phyloP scores from a whole-genome alignment of 2,329 filamentous ascomycete species.

The Sodiomyces alkalinus region DNA sequence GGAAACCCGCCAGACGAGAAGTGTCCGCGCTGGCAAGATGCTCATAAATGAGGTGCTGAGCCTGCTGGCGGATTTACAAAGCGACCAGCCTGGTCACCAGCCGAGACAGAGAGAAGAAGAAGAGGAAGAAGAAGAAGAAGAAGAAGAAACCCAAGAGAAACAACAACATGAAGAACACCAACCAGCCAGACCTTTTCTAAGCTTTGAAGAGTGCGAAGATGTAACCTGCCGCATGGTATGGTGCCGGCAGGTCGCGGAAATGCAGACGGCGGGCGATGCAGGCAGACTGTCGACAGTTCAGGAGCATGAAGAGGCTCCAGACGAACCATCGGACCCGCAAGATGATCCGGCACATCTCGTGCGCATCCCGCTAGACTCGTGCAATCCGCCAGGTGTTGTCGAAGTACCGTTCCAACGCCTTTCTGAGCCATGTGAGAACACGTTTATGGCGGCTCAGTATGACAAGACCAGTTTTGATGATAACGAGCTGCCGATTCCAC shows the following conservation, averaged over 20 bases:
- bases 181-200: constrained; percentile 24
- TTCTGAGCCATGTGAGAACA: constrained; percentile 57
- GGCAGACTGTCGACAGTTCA: constrained; percentile 34
- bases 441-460: constrained; percentile 50
- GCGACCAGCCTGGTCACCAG: no score
- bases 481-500: constrained; percentile 64
- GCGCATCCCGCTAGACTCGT: constrained; percentile 30
- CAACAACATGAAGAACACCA: constrained; percentile 15
- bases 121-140: no score
- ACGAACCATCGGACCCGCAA: constrained; percentile 9
- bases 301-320: constrained; percentile 38
- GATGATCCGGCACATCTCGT: constrained; percentile 24
- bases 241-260: constrained; percentile 35
- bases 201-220: constrained; percentile 73
- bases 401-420: constrained; percentile 55
- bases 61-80: constrained; percentile 37
- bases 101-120: no score
- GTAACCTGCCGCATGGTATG: constrained; percentile 61
- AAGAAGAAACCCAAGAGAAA: no score
- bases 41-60: constrained; percentile 56
- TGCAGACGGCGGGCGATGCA: constrained; percentile 11
- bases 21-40: constrained; percentile 56
- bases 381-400: constrained; percentile 20
- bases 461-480: constrained; percentile 56
- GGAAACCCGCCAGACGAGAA: constrained; percentile 57